Evolutionary conservation across 2,329 filamentous ascomycete species (phyloP).

Genomic region (Ophiostoma triangulosporum): DNA sequence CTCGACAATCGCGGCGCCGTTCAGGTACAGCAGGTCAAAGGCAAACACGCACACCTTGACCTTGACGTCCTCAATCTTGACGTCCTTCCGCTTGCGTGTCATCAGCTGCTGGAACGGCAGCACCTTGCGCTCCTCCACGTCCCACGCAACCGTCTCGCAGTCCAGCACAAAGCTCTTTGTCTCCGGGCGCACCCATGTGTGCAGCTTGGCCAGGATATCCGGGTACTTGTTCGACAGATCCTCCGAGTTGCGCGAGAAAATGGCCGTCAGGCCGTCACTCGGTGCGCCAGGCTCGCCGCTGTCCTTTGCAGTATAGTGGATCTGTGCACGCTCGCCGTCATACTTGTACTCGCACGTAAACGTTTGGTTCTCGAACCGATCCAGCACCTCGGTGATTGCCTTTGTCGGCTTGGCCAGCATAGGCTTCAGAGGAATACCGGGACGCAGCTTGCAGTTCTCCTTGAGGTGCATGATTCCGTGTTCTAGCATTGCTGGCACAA

Average conservation of each 20-base stretch:
- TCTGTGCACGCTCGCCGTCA: constrained; percentile 94
- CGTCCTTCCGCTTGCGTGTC: constrained; percentile 95
- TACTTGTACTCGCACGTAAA: constrained; percentile 99
- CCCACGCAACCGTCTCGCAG: constrained; percentile 96
- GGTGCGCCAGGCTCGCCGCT: neutral
- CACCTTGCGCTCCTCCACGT: constrained; percentile 87
- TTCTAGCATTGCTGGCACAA: constrained; percentile 78
- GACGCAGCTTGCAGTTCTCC: constrained; percentile 79
- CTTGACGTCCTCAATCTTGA: constrained; percentile 88
- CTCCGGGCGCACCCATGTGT: constrained; percentile 76
- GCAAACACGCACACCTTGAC: constrained; percentile 96
- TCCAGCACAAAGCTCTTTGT: constrained; percentile 97
- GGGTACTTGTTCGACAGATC: constrained; percentile 96
- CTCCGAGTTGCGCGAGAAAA: constrained; percentile 96
- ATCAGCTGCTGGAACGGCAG: constrained; percentile 95
- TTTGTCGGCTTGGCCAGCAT: constrained; percentile 99
- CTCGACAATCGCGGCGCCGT: constrained; percentile 79
- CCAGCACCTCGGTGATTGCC: constrained; percentile 91
- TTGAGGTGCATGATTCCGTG: constrained; percentile 73
- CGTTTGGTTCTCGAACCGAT: constrained; percentile 86
- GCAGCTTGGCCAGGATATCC: constrained; percentile 78
- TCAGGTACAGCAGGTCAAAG: constrained; percentile 87
- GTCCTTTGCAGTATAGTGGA: constrained; percentile 77
- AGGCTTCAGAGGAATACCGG: constrained; percentile 88
- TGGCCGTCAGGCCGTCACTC: constrained; percentile 58